Percentiles rank a stretch among this genome's conserved stretches.
Conservation (phyloP, 495 filamentous ascomycete genomes). For the Lasiosphaeris hirsuta region DNA sequence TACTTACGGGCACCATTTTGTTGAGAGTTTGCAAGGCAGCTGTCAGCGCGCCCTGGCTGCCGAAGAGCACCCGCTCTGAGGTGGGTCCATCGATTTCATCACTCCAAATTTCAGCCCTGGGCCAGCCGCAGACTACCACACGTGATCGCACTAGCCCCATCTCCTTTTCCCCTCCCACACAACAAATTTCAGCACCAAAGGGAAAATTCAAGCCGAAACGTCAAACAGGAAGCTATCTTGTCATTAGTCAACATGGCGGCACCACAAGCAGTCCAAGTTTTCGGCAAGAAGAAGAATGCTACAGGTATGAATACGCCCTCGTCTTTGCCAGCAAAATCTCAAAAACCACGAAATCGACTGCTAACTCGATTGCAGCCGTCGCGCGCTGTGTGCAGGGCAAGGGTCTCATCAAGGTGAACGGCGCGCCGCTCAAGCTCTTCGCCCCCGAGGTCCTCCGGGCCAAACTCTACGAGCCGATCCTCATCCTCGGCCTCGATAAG, state of each 20-base stretch:
- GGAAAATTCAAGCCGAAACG: slow-evolving; percentile 32
- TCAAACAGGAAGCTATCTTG: slow-evolving; percentile 34
- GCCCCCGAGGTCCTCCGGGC: slow-evolving; percentile 96
- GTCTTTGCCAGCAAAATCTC: slow-evolving; percentile 5
- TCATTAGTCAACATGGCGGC: slow-evolving; percentile 35
- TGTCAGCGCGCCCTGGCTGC: background rate
- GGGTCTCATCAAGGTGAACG: slow-evolving; percentile 98
- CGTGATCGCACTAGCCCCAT: slow-evolving; percentile 36
- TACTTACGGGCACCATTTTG: no score
- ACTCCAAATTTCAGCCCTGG: slow-evolving; percentile 3
- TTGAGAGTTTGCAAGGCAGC: no score
- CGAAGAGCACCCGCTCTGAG: background rate
- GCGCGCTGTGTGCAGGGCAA: slow-evolving; percentile 36
- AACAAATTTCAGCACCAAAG: slow-evolving; percentile 29
- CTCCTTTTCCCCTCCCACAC: slow-evolving; percentile 35
- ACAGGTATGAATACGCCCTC: slow-evolving; percentile 27
- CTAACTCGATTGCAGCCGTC: slow-evolving; percentile 29
- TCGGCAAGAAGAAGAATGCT: slow-evolving; percentile 44
- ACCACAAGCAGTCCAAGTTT: slow-evolving; percentile 36
- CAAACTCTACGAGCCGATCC: slow-evolving; percentile 95
- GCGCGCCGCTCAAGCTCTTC: slow-evolving; percentile 87
- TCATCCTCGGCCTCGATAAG: slow-evolving; percentile 94
- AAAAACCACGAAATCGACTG: slow-evolving; percentile 3
- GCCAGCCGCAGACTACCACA: slow-evolving; percentile 23
- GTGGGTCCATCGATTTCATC: background rate